Evolutionary conservation across 1,139 yeast genomes (phyloP), one percentile per base, ranked within the genome.

Genomic region (Saccharomycopsis phalli): DNA sequence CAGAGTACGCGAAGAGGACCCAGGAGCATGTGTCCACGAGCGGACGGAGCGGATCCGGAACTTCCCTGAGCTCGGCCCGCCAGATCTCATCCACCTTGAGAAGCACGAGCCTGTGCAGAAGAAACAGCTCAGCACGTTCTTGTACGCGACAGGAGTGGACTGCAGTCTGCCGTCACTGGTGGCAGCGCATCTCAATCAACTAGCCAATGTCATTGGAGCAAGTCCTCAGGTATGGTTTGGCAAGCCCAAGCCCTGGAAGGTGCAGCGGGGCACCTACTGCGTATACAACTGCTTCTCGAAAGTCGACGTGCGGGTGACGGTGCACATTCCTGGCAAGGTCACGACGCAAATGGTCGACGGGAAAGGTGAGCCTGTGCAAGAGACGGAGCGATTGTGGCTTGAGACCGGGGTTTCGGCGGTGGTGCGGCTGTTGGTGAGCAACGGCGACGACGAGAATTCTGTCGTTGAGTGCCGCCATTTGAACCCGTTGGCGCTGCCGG

Each of bases 391-490:
- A 34, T 49, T 76, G 29, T 91, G 97, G 97, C 65, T 68, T 18
- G 98, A 91, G 56, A 81, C 94, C 0, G 86, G 79, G 58, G 76
- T 82, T 44, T 77, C 88, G 50, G 76, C 87, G 3, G 67, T 87
- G 49, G 73, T 84, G 21, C 70, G 99, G 52, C 66, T 88, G 10
- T 58, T 91, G 32, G 63, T 87, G 48, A 80, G 80, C 51, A 74
- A 77, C 42, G 86, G 80, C 50, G 75, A 71, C 14, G 87, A 80
- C 33, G 74, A 70, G 31, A 83, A 51, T 59, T 58, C 66, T 13
- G 58, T 65, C 38, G 79, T 76, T 10, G 81, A 78, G 52, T 74
- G 81, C 38, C 65, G 83, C 48, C 69, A 74, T 44, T 60, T 78
- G 40, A 73, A 76, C 47, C 96, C 96, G 2, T 70, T 87, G 49